These are phyloP conservation scores for Fusarium newnesense DNA, from an alignment of 2,329 filamentous ascomycete species.

Conservation along the genomic window DNA sequence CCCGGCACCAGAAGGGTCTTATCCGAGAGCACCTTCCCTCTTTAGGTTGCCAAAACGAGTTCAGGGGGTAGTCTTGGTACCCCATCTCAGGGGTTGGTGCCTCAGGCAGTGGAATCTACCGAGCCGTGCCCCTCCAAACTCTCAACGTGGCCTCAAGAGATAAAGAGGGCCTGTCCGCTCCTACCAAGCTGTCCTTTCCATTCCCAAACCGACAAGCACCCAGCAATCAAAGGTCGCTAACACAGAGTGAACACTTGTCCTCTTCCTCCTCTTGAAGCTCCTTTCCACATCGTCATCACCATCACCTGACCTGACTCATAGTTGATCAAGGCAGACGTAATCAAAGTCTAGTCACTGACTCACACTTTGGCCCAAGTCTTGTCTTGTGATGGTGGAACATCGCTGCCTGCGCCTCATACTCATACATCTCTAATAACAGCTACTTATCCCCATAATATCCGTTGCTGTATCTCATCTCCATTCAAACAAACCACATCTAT, in stretches of 20 bases:
- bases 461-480: conserved; percentile 11
- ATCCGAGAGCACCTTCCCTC: conserved; percentile 24
- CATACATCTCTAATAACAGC: conserved; percentile 4
- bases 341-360: conserved; percentile 35
- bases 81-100: conserved; percentile 36
- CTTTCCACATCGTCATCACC: conserved; percentile 25
- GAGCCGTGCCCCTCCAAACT: conserved; percentile 25
- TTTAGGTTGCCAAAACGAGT: conserved; percentile 15
- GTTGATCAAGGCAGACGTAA: conserved; percentile 23
- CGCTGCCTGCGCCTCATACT: conserved; percentile 25
- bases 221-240: conserved; percentile 25
- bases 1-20: conserved; percentile 29
- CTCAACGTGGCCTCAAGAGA: conserved; percentile 50
- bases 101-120: conserved; percentile 44
- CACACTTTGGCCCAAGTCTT: conserved; percentile 32
- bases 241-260: conserved; percentile 43
- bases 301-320: conserved; percentile 44
- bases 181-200: conserved; percentile 24
- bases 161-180: conserved; percentile 49
- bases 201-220: conserved; percentile 25
- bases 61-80: conserved; percentile 25
- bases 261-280: conserved; percentile 36
- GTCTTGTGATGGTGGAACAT: conserved; percentile 30
- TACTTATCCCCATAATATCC: conserved; percentile 13
- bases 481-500: background rate